phyloP scores from a whole-genome alignment of 345 rosid genomes.

The Populus euphratica region DNA sequence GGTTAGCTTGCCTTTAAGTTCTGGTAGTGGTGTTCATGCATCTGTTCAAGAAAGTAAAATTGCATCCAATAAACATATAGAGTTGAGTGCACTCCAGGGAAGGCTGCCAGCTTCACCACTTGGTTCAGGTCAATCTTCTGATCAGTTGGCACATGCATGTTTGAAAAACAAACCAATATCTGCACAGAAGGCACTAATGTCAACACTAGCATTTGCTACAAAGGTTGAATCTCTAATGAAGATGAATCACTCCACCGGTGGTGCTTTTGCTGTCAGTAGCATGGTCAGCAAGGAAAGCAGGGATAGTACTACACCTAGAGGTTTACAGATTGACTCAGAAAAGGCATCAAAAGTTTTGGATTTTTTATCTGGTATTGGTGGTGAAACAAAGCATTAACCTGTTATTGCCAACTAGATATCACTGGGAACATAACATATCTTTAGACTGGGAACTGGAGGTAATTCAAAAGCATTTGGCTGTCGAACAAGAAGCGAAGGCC shows the following conservation, averaged over 20 bases:
- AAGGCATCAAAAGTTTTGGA: constrained; percentile 49
- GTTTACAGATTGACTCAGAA: constrained; percentile 31
- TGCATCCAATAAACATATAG: constrained; percentile 15
- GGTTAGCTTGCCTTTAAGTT: constrained; percentile 20
- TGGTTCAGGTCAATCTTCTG: constrained; percentile 30
- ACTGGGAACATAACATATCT: background rate
- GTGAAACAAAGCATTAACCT: constrained; percentile 7
- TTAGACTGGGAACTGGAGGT: background rate
- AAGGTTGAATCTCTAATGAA: constrained; percentile 48
- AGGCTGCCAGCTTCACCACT: constrained; percentile 23
- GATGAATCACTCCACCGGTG: constrained; percentile 21
- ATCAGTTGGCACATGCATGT: constrained; percentile 11
- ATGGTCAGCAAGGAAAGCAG: constrained; percentile 17
- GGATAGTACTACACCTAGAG: constrained; percentile 6
- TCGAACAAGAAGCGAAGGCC: background rate
- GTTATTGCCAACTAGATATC: background rate
- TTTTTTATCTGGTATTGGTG: constrained; percentile 48
- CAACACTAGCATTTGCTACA: constrained; percentile 60
- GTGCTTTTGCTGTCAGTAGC: constrained; percentile 14
- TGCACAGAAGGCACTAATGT: constrained; percentile 44
- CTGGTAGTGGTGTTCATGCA: constrained; percentile 3
- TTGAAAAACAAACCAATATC: constrained; percentile 36
- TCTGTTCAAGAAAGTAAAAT: constrained; percentile 22
- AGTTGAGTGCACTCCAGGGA: constrained; percentile 15
- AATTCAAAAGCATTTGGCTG: background rate